Evolutionary conservation across 257 asterid species (phyloP).

Genomic region (Leptodermis oblonga): DNA sequence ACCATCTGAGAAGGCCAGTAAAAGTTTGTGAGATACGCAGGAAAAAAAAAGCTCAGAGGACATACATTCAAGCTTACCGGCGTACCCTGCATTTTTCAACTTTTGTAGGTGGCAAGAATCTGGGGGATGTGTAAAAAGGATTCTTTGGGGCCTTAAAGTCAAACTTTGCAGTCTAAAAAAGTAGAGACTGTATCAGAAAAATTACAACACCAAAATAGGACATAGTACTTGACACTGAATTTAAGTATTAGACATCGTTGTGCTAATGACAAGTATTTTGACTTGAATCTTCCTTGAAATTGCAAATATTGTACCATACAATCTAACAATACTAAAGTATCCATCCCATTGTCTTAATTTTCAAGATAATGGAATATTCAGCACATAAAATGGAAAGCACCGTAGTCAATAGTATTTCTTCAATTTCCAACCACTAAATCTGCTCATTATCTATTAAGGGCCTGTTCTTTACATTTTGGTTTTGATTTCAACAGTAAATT

Average conservation of each 20-base stretch:
- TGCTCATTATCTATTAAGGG: background rate
- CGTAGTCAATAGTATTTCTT: background rate
- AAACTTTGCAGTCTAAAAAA: constrained; percentile 68
- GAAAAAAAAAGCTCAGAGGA: constrained; percentile 8
- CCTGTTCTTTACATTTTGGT: too few relatives aligned
- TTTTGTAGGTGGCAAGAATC: constrained; percentile 90
- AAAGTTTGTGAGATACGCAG: constrained; percentile 17
- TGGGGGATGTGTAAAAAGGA: constrained; percentile 85
- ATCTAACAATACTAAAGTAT: too few relatives aligned
- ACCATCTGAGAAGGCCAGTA: constrained; percentile 46
- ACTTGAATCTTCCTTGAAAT: background rate
- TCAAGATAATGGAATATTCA: background rate
- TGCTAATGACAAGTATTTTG: background rate
- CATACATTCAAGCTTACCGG: constrained; percentile 9
- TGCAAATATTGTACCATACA: background rate
- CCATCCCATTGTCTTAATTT: background rate
- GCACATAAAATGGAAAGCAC: background rate
- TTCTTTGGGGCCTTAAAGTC: constrained; percentile 79
- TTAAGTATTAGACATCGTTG: background rate
- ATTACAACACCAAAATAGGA: background rate
- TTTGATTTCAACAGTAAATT: too few relatives aligned
- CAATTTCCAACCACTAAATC: background rate
- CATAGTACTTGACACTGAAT: background rate
- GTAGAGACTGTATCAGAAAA: constrained; percentile 20
- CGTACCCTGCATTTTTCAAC: constrained; percentile 85